Percentiles rank a stretch among this genome's conserved stretches.
phyloP scores from a whole-genome alignment of 495 filamentous ascomycete species.

The Podospora comata region DNA sequence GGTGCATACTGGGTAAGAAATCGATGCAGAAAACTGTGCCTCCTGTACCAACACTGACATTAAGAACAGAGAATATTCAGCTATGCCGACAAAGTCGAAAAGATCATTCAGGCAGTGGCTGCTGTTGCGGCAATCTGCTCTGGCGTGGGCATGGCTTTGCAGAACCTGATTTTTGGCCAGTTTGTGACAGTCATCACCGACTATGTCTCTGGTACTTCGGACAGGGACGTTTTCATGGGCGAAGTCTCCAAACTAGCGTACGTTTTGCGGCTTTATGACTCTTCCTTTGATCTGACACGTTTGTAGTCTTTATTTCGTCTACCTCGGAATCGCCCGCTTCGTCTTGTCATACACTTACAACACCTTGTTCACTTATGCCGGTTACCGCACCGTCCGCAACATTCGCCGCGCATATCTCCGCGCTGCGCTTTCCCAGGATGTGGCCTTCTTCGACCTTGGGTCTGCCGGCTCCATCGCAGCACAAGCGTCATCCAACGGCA shows the following conservation, averaged over 20 bases:
- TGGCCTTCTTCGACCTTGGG: slow-evolving; percentile 83
- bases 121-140: slow-evolving; percentile 26
- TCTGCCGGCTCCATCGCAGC: slow-evolving; percentile 85
- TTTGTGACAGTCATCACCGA: slow-evolving; percentile 32
- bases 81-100: slow-evolving; percentile 20
- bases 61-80: slow-evolving; percentile 24
- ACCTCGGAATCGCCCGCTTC: slow-evolving; percentile 54
- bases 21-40: background rate
- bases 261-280: background rate
- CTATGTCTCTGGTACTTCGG: slow-evolving; percentile 12
- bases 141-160: slow-evolving; percentile 35
- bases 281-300: background rate
- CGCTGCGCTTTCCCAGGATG: slow-evolving; percentile 41
- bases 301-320: slow-evolving; percentile 46
- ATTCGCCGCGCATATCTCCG: slow-evolving; percentile 38
- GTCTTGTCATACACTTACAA: slow-evolving; percentile 44
- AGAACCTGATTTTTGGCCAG: slow-evolving; percentile 38
- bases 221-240: slow-evolving; percentile 13
- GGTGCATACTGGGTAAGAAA: slow-evolving; percentile 18
- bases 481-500: slow-evolving; percentile 81
- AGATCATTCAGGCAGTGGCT: slow-evolving; percentile 21
- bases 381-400: slow-evolving; percentile 32
- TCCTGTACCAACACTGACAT: background rate
- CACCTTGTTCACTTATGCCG: slow-evolving; percentile 21
- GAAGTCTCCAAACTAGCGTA: slow-evolving; percentile 17